Percentiles rank a stretch among this genome's conserved stretches.
Conservation (phyloP, 208 protist species). For the Acanthamoeba royreba region DNA sequence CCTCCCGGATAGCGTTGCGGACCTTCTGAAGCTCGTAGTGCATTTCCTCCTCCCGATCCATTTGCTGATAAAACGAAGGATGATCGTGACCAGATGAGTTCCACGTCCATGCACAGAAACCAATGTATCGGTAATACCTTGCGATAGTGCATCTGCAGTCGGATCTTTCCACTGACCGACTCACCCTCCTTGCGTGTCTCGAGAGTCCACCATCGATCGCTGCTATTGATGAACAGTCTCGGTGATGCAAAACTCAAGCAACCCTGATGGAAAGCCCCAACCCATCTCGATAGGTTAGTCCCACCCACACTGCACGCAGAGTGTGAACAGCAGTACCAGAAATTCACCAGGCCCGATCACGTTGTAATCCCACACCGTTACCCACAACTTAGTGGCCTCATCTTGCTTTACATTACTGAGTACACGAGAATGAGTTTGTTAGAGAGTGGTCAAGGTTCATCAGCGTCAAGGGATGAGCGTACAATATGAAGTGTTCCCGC, state of each 20-base stretch:
- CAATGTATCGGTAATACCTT: neutral
- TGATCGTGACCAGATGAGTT: no score
- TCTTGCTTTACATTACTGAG: constrained; percentile 25
- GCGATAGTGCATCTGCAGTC: neutral
- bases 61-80: constrained; percentile 16
- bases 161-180: neutral
- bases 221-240: constrained; percentile 28
- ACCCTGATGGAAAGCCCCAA: no score
- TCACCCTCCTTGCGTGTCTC: constrained; percentile 16
- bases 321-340: no score
- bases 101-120: no score
- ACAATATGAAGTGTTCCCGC: neutral
- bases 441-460: neutral
- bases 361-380: constrained; percentile 41
- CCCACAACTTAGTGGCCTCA: neutral
- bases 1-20: constrained; percentile 5
- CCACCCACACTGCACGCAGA: no score
- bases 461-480: neutral
- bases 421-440: no score
- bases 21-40: neutral
- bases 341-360: constrained; percentile 3
- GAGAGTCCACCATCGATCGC: constrained; percentile 36
- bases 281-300: no score
- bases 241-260: constrained; percentile 17
- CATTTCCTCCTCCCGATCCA: neutral